Base-by-base conservation (phyloP, 2,329 filamentous ascomycete species). In the Colletotrichum sp. region DNA sequence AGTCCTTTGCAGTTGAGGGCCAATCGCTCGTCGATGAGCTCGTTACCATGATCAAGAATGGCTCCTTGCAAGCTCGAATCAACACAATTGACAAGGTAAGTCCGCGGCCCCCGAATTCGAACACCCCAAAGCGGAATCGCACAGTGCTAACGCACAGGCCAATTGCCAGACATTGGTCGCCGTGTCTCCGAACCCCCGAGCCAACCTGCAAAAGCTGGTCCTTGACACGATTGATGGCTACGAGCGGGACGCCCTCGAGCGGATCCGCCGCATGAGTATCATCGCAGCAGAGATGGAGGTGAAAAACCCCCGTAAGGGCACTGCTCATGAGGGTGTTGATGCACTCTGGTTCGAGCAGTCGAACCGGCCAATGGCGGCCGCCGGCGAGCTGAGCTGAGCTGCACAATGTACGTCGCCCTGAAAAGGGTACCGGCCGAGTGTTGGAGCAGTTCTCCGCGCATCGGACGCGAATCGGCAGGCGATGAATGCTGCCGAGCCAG, bases 221-320 rank as follows among this genome's bases (percentile, higher is more conserved):
- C 87, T 98, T 26, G 87, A 91, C 24, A 92, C 92, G 73, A 91
- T 95, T 4, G 90, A 90, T 70, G 89, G 90, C 32, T 97, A 97
- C 80, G 93, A 96, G 80, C 90, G 91, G 66, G 93, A 95, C 77
- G 92, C 96, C 8, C 89, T 94, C 68, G 89, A 97, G 78, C 92
- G 95, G 58, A 88, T 98, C 68, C 89, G 96, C 68, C 92, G 94
- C 62, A 93, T 98, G 81, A 95, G 94, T 78, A 91, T 98, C 75
- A 83, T 93, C 6, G 91, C 93, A 32, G 94, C 95, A 0, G 94
- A 95, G 9, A 87, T 98, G 32, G 95, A 97, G 78, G 89, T 96
- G 30, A 90, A 88, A 78, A 83, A 82, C 3, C 26, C 61, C 13
- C 70, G 70, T 21, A 78, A 78, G 71, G 66, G 66, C 24, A 70